Percentiles rank a stretch among this genome's conserved stretches.
Conservation (phyloP, 495 filamentous ascomycete species). For the Neurospora tetrasperma region DNA sequence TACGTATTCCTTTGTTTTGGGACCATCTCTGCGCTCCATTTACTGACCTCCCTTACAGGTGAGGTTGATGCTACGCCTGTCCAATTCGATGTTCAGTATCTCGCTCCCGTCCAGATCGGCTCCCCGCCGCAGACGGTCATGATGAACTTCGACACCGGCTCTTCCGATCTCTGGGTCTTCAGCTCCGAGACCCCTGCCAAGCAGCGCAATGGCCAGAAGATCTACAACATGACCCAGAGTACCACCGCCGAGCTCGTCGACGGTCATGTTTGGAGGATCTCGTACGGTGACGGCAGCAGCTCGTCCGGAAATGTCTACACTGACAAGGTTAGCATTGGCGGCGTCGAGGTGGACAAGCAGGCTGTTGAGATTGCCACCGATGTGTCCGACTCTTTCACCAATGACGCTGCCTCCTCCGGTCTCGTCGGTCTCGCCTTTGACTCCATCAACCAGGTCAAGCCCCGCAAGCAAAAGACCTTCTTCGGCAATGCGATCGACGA, state of each 20-base stretch:
- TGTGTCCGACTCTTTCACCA: slow-evolving; percentile 55
- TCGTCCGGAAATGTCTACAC: slow-evolving; percentile 62
- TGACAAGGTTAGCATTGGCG: slow-evolving; percentile 68
- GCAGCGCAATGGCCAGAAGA: slow-evolving; percentile 40
- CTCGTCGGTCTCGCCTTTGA: slow-evolving; percentile 70
- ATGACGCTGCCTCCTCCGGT: slow-evolving; percentile 51
- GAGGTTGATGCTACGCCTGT: slow-evolving; percentile 30
- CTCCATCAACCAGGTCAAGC: slow-evolving; percentile 59
- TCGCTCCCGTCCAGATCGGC: slow-evolving; percentile 57
- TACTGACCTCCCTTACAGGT: slow-evolving; percentile 9
- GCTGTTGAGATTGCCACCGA: slow-evolving; percentile 61
- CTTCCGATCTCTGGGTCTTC: slow-evolving; percentile 61
- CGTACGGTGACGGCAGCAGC: slow-evolving; percentile 63
- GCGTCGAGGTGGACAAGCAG: slow-evolving; percentile 53
- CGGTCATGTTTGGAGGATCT: slow-evolving; percentile 55
- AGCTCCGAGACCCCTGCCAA: slow-evolving; percentile 33
- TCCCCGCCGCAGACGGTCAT: slow-evolving; percentile 60
- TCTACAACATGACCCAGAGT: slow-evolving; percentile 46
- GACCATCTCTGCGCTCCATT: not conserved
- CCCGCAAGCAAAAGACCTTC: slow-evolving; percentile 57
- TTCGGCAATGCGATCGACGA: slow-evolving; percentile 56
- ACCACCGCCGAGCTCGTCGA: slow-evolving; percentile 37
- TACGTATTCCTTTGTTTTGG: not conserved
- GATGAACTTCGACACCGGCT: slow-evolving; percentile 69
- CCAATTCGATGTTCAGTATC: slow-evolving; percentile 57